phyloP scores from a whole-genome alignment of 768 basidiomycete genomes.

The Xerocomellus dryophilus region DNA sequence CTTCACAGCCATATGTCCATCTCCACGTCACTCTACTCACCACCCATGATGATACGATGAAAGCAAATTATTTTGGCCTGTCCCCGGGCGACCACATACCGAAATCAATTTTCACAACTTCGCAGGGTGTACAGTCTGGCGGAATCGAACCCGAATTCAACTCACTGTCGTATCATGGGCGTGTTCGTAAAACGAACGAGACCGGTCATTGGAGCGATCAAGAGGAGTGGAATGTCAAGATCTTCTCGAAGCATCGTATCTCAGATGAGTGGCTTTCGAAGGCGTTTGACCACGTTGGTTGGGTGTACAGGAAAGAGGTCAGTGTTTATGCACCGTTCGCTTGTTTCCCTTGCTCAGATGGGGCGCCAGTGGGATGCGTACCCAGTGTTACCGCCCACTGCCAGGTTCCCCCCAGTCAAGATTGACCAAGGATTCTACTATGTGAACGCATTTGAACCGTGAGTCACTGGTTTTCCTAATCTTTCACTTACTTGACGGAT shows the following conservation, averaged over 20 bases:
- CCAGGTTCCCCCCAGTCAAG: slow-evolving; percentile 71
- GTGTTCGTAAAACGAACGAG: slow-evolving; percentile 34
- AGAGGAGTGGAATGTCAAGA: slow-evolving; percentile 75
- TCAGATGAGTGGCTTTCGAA: slow-evolving; percentile 66
- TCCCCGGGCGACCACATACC: slow-evolving; percentile 46
- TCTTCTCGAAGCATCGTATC: slow-evolving; percentile 69
- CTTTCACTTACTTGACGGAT: not conserved
- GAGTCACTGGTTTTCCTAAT: slow-evolving; percentile 31
- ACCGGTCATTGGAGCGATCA: slow-evolving; percentile 21
- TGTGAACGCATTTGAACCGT: slow-evolving; percentile 90
- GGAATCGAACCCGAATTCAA: slow-evolving; percentile 76
- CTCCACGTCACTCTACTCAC: slow-evolving; percentile 87
- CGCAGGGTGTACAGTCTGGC: slow-evolving; percentile 53
- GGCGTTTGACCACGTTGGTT: slow-evolving; percentile 71
- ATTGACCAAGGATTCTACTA: slow-evolving; percentile 83
- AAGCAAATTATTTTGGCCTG: slow-evolving; percentile 69
- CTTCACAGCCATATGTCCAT: slow-evolving; percentile 71
- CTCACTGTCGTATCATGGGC: slow-evolving; percentile 78
- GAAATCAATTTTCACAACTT: slow-evolving; percentile 68
- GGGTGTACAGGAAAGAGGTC: slow-evolving; percentile 81
- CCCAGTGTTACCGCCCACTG: slow-evolving; percentile 66
- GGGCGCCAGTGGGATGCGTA: slow-evolving; percentile 73
- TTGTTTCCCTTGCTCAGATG: slow-evolving; percentile 4
- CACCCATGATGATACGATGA: slow-evolving; percentile 63
- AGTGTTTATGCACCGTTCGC: slow-evolving; percentile 3